These are phyloP conservation scores for Serendipita sp. DNA, from an alignment of 768 basidiomycete species.

Conservation along the genomic window DNA sequence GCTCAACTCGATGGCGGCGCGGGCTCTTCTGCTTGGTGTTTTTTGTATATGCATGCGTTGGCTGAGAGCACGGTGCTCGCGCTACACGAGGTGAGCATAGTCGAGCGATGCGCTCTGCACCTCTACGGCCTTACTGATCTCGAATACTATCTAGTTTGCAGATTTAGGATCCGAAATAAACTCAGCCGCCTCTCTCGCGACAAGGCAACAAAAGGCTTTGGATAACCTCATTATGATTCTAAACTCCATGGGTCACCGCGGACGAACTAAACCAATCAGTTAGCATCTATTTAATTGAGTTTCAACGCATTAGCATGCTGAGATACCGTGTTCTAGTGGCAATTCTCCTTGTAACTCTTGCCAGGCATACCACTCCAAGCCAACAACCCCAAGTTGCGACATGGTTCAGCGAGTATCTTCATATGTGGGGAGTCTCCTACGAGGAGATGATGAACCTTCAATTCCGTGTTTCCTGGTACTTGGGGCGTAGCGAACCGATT, in stretches of 20 bases:
- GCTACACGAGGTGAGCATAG: constrained; percentile 39
- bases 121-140: background rate
- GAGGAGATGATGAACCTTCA: constrained; percentile 1
- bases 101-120: background rate
- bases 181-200: constrained; percentile 7
- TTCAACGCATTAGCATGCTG: constrained; percentile 24
- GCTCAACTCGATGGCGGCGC: constrained; percentile 68
- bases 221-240: constrained; percentile 27
- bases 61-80: constrained; percentile 54
- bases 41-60: constrained; percentile 55
- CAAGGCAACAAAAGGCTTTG: constrained; percentile 23
- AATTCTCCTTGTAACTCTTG: constrained; percentile 29
- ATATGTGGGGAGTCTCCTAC: constrained; percentile 40
- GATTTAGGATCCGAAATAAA: background rate
- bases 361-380: constrained; percentile 31
- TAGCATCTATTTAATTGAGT: constrained; percentile 14
- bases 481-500: no score
- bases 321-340: constrained; percentile 20
- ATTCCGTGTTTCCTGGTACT: background rate
- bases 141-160: background rate
- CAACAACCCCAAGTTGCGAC: constrained; percentile 30
- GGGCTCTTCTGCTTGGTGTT: constrained; percentile 70
- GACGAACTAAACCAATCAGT: constrained; percentile 31
- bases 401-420: constrained; percentile 50
- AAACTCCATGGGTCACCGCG: constrained; percentile 25